phyloP scores from a whole-genome alignment of 768 basidiomycete genomes.

The Suillus paluster region DNA sequence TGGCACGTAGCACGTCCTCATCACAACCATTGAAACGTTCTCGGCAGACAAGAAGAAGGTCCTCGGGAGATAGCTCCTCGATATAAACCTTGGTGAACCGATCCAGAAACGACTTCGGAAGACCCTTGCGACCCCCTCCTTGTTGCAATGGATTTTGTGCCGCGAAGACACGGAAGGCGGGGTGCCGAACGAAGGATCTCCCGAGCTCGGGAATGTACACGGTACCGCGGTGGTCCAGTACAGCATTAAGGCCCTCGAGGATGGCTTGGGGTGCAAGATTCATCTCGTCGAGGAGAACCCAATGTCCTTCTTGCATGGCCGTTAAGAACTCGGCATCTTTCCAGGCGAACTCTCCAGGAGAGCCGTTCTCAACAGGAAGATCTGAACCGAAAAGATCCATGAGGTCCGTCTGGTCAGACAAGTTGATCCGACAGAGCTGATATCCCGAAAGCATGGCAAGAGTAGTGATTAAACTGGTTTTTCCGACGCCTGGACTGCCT shows the following conservation, averaged over 20 bases:
- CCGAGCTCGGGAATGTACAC: slow-evolving; percentile 96
- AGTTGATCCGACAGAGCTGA: slow-evolving; percentile 87
- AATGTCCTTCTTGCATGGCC: slow-evolving; percentile 93
- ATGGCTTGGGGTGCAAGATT: slow-evolving; percentile 97
- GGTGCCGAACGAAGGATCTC: slow-evolving; percentile 85
- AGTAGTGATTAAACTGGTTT: slow-evolving; percentile 91
- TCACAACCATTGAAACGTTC: slow-evolving; percentile 71
- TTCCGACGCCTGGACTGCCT: slow-evolving; percentile 97
- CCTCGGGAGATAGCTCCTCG: slow-evolving; percentile 77
- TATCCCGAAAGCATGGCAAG: slow-evolving; percentile 82
- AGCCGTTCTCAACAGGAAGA: slow-evolving; percentile 90
- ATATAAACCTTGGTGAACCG: slow-evolving; percentile 98
- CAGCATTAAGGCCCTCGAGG: slow-evolving; percentile 94
- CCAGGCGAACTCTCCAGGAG: slow-evolving; percentile 94
- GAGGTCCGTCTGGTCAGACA: slow-evolving; percentile 97
- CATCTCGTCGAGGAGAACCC: slow-evolving; percentile 99
- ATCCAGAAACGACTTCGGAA: slow-evolving; percentile 97
- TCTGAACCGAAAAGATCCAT: slow-evolving; percentile 97
- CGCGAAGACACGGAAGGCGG: slow-evolving; percentile 95
- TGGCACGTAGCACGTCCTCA: slow-evolving; percentile 56
- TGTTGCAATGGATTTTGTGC: slow-evolving; percentile 97
- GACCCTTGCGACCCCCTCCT: slow-evolving; percentile 95
- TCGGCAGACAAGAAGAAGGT: slow-evolving; percentile 78
- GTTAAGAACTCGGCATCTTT: slow-evolving; percentile 94
- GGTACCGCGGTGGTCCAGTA: slow-evolving; percentile 92